Evolutionary conservation across 345 rosid genomes (phyloP).

Genomic region (Zanthoxylum bungeanum): DNA sequence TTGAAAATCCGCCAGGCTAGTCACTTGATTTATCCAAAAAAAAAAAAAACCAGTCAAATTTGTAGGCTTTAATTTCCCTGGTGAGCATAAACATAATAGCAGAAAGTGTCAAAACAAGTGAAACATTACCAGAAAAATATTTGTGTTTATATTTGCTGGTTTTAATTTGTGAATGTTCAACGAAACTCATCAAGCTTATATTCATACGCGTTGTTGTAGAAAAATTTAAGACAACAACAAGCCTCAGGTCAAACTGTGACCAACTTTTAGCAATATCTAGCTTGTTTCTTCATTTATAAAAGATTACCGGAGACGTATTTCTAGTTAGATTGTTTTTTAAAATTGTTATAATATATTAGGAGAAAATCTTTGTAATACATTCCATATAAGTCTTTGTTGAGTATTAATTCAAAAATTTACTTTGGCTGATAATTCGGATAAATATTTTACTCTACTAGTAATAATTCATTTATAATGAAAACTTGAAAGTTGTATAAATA

Average conservation of each 20-base stretch:
- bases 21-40: slow-evolving; percentile 15
- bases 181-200: background rate
- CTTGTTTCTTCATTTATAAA: background rate
- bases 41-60: slow-evolving; percentile 36
- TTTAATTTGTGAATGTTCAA: no score
- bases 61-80: slow-evolving; percentile 5
- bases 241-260: background rate
- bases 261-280: background rate
- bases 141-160: background rate
- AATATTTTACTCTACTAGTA: no score
- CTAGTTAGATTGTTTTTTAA: no score
- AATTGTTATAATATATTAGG: no score
- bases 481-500: no score
- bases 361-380: no score
- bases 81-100: background rate
- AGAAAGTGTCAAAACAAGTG: slow-evolving; percentile 8
- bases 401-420: no score
- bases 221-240: background rate
- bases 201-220: background rate
- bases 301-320: background rate
- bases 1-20: background rate
- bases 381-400: no score
- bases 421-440: no score
- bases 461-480: no score
- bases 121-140: background rate